phyloP scores from a whole-genome alignment of 768 basidiomycete species.

The Pleurotus eryngii region DNA sequence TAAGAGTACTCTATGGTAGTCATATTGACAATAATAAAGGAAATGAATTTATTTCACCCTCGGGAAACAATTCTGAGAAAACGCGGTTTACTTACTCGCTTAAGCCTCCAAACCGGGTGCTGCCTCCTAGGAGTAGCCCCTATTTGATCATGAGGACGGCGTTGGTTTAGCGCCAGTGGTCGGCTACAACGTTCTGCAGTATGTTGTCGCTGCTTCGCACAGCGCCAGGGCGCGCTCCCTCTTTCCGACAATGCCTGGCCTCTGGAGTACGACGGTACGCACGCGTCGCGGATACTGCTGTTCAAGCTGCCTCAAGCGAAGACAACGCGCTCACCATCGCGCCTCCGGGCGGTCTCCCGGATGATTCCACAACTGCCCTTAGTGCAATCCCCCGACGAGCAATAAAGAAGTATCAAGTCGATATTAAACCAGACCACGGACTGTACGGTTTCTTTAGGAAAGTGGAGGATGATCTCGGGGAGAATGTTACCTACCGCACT shows the following conservation, averaged over 20 bases:
- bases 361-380: slow-evolving; percentile 7
- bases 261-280: background rate
- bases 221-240: slow-evolving; percentile 1
- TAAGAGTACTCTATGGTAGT: no score
- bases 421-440: slow-evolving; percentile 60
- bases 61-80: no score
- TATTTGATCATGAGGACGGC: background rate
- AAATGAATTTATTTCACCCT: no score
- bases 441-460: slow-evolving; percentile 75
- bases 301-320: background rate
- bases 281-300: slow-evolving; percentile 2
- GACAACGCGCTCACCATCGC: background rate
- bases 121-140: background rate
- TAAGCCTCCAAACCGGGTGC: no score
- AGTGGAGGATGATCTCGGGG: slow-evolving; percentile 42
- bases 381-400: background rate
- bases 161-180: background rate
- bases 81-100: no score
- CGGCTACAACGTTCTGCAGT: background rate
- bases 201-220: slow-evolving; percentile 10
- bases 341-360: background rate
- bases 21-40: no score
- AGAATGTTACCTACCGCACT: slow-evolving; percentile 51
- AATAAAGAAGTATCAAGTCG: slow-evolving; percentile 21
- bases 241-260: slow-evolving; percentile 6